Percentiles rank a stretch among this genome's conserved stretches.
These are phyloP conservation scores for Fusarium sterilihyphosum DNA, from an alignment of 2,329 filamentous ascomycete species.

Conservation along the genomic window DNA sequence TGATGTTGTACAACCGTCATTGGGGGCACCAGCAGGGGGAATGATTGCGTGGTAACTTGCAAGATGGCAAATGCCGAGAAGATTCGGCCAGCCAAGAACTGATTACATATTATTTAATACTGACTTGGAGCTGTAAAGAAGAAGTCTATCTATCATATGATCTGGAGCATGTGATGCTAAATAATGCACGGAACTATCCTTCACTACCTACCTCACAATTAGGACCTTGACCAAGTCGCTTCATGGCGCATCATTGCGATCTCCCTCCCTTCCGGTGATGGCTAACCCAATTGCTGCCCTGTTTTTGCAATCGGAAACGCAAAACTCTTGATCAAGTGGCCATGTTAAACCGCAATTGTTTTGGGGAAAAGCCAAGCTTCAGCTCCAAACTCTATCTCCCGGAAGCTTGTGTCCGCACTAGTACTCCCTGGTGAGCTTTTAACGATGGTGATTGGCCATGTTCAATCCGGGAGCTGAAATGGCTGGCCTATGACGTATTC, in stretches of 20 bases:
- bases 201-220: neutral
- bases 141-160: neutral
- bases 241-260: neutral
- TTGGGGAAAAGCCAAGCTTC: slow-evolving; percentile 17
- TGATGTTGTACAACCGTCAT: slow-evolving; percentile 29
- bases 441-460: slow-evolving; percentile 29
- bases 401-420: slow-evolving; percentile 36
- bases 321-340: neutral
- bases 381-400: slow-evolving; percentile 9
- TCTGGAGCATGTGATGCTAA: neutral
- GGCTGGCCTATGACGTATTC: slow-evolving; percentile 40
- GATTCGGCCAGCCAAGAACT: neutral
- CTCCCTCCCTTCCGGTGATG: neutral
- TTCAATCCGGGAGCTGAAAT: neutral
- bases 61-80: slow-evolving; percentile 3
- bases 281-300: slow-evolving; percentile 3
- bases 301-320: neutral
- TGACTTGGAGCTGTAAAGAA: neutral
- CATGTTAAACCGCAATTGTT: neutral
- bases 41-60: neutral
- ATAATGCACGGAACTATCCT: neutral
- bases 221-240: neutral
- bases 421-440: slow-evolving; percentile 15
- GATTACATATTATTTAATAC: slow-evolving; percentile 1
- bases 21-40: slow-evolving; percentile 2